These are phyloP conservation scores for Plasmodium chabaudi DNA, from an alignment of 169 alveolate genomes.

Conservation along the genomic window DNA sequence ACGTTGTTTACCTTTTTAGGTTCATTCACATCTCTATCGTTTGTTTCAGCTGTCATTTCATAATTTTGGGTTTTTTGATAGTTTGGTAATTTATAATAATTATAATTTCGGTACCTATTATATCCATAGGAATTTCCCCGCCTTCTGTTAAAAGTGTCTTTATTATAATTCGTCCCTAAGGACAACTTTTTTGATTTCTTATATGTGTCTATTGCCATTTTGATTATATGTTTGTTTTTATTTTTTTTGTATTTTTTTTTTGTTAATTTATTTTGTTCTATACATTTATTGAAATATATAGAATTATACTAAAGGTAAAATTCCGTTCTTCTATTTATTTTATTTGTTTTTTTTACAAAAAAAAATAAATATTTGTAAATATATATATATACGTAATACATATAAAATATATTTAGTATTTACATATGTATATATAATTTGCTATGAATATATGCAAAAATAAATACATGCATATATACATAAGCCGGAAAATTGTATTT, in stretches of 20 bases:
- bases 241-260: background rate
- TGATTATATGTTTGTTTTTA: too few relatives aligned
- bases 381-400: slow-evolving; percentile 3
- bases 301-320: slow-evolving; percentile 6
- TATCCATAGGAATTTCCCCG: slow-evolving; percentile 28
- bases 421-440: background rate
- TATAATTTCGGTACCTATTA: slow-evolving; percentile 24
- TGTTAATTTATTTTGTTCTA: background rate
- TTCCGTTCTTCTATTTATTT: background rate
- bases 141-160: slow-evolving; percentile 7
- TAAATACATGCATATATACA: slow-evolving; percentile 2
- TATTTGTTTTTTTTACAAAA: background rate
- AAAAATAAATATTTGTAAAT: slow-evolving; percentile 1
- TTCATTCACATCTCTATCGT: background rate
- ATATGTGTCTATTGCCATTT: slow-evolving; percentile 22
- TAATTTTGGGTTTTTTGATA: background rate
- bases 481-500: background rate
- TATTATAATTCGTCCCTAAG: slow-evolving; percentile 22
- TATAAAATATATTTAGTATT: background rate
- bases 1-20: background rate
- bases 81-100: slow-evolving; percentile 28
- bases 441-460: background rate
- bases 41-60: background rate
- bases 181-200: slow-evolving; percentile 30
- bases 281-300: background rate